Percentiles rank a stretch among this genome's conserved stretches.
phyloP scores from a whole-genome alignment of 2,329 filamentous ascomycete species.

The Paecilomyces dactylethromorphus region DNA sequence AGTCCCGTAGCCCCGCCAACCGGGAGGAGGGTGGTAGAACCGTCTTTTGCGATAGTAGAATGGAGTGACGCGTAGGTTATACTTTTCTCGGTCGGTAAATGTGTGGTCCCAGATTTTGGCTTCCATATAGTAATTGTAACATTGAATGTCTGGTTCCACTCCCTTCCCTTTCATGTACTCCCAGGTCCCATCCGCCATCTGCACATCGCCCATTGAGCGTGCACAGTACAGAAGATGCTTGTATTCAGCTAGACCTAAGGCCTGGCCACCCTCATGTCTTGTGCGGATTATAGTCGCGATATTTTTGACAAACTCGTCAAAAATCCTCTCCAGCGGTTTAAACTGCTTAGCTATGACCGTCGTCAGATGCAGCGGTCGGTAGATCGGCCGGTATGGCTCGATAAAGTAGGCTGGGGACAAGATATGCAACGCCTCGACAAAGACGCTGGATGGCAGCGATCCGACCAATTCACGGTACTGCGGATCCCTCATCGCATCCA shows the following conservation, averaged over 20 bases:
- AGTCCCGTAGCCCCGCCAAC: slow-evolving; percentile 25
- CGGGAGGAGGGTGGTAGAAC: slow-evolving; percentile 7
- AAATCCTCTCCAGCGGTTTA: slow-evolving; percentile 29
- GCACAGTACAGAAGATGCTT: slow-evolving; percentile 48
- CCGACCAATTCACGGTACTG: slow-evolving; percentile 21
- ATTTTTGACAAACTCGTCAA: slow-evolving; percentile 32
- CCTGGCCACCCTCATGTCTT: slow-evolving; percentile 28
- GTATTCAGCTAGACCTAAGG: slow-evolving; percentile 43
- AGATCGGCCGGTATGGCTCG: slow-evolving; percentile 39
- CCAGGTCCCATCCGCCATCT: slow-evolving; percentile 44
- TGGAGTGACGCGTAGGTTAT: slow-evolving; percentile 29
- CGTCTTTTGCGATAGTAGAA: slow-evolving; percentile 23
- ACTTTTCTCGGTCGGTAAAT: slow-evolving; percentile 33
- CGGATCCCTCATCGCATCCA: slow-evolving; percentile 27
- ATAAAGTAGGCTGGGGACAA: slow-evolving; percentile 54
- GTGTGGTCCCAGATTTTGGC: slow-evolving; percentile 42
- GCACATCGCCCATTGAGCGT: slow-evolving; percentile 39
- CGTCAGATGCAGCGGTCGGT: slow-evolving; percentile 45
- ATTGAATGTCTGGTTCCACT: slow-evolving; percentile 40
- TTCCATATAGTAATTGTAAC: slow-evolving; percentile 52
- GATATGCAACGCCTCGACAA: slow-evolving; percentile 58
- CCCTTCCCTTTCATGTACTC: slow-evolving; percentile 31
- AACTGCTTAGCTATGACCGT: slow-evolving; percentile 38
- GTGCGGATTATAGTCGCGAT: slow-evolving; percentile 31
- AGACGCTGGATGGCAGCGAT: slow-evolving; percentile 47